phyloP scores from a whole-genome alignment of 1,284 basidiomycete genomes.

The Psilocybe mexicana region DNA sequence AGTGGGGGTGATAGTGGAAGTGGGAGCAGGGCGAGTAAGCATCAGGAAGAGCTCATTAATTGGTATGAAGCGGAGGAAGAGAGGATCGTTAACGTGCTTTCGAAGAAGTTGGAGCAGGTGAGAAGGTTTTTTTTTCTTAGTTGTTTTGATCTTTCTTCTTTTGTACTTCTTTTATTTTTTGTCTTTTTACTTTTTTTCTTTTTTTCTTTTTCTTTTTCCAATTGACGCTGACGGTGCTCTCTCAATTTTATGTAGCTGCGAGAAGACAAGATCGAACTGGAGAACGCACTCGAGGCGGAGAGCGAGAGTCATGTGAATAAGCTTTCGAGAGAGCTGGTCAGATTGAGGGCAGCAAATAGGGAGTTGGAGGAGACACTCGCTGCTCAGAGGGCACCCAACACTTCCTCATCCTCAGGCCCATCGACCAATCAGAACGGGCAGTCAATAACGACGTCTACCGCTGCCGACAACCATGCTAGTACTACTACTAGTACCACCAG shows the following conservation, averaged over 20 bases:
- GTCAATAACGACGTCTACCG: neutral
- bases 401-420: neutral
- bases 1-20: neutral
- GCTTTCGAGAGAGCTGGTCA: slow-evolving; percentile 68
- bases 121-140: slow-evolving; percentile 17
- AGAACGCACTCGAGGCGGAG: slow-evolving; percentile 78
- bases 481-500: no score
- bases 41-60: slow-evolving; percentile 77
- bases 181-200: no score
- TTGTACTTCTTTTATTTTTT: neutral
- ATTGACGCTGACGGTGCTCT: no score
- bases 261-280: slow-evolving; percentile 81
- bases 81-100: slow-evolving; percentile 78
- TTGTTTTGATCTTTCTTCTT: slow-evolving; percentile 2
- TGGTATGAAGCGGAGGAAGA: slow-evolving; percentile 87
- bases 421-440: neutral
- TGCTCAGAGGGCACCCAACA: slow-evolving; percentile 1
- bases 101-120: slow-evolving; percentile 78
- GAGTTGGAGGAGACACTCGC: slow-evolving; percentile 32
- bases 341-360: slow-evolving; percentile 56
- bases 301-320: slow-evolving; percentile 77
- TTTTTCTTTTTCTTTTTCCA: no score
- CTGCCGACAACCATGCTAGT: no score
- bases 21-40: slow-evolving; percentile 25
- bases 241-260: slow-evolving; percentile 49